Evolutionary conservation across 2,329 filamentous ascomycete genomes (phyloP), one percentile per base, ranked within the genome.

Genomic region (Venturia pyrina): DNA sequence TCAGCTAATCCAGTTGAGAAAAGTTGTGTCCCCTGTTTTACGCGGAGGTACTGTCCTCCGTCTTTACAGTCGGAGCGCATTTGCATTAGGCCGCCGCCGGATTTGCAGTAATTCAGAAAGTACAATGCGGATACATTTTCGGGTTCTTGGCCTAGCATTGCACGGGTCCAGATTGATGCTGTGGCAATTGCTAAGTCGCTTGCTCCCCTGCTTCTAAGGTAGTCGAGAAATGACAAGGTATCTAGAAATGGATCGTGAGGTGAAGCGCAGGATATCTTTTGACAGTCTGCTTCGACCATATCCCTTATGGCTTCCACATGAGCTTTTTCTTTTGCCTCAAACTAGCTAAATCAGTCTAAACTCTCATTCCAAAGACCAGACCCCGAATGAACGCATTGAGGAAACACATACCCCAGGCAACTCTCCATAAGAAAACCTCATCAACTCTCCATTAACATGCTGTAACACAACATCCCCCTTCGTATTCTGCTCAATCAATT

Each of bases 51-150:
- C 68, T 85, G 82, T 0, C 80, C 84, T 5, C 84, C 84, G 53
- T 78, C 69, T 66, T 82, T 80, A 28, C 75, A 70, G 69, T 86
- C 83, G 0, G 82, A 83, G 0, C 81, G 75, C 78, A 86, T 82
- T 57, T 78, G 74, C 66, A 82, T 66, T 2, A 86, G 73, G 0
- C 85, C 84, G 5, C 79, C 79, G 2, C 81, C 81, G 13, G 77
- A 78, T 68, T 79, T 81, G 75, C 80, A 82, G 73, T 86, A 85
- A 69, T 83, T 77, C 28, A 87, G 74, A 69, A 86, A 84, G 70
- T 75, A 85, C 1, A 83, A 70, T 0, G 83, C 82, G 7, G 78
- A 81, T 5, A 84, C 70, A 15, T 85, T 81, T 1, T 65, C 67
- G 0, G 82, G 78, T 43, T 84, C 80, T 0, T 78, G 72, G 1